Conservation (phyloP, 495 filamentous ascomycete genomes). For the Penicillium alfredii region DNA sequence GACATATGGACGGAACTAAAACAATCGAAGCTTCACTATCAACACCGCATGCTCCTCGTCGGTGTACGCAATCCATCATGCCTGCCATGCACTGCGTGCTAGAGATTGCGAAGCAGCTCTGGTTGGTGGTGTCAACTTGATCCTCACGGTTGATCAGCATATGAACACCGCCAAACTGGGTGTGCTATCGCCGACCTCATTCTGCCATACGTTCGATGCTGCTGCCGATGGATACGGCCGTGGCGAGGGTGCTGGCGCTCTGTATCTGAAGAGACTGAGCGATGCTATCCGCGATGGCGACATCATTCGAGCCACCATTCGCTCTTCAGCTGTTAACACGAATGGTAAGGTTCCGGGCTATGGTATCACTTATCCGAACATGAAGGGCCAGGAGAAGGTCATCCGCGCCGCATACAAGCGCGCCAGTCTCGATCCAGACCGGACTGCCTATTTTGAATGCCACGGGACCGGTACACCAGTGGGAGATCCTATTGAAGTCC, state of each 20-base stretch:
- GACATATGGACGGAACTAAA: no score
- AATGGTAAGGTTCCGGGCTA: conserved; percentile 24
- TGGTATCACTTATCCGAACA: conserved; percentile 20
- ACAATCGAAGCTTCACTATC: no score
- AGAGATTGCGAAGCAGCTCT: no score
- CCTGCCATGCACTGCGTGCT: no score
- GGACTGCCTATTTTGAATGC: conserved; percentile 21
- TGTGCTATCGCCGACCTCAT: conserved; percentile 12
- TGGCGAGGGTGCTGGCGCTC: conserved; percentile 28
- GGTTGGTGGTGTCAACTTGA: no score
- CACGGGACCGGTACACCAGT: conserved; percentile 10
- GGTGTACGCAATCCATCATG: no score
- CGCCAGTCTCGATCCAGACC: conserved; percentile 16
- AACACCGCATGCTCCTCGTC: no score
- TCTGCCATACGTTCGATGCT: conserved; percentile 27
- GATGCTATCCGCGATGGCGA: conserved; percentile 31
- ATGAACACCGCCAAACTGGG: no score
- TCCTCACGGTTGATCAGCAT: no score
- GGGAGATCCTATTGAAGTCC: conserved; percentile 6
- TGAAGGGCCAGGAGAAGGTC: conserved; percentile 18
- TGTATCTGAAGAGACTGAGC: conserved; percentile 30
- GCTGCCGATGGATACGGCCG: conserved; percentile 35
- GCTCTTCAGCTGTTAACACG: conserved; percentile 41
- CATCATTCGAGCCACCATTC: conserved; percentile 34
- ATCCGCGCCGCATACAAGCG: conserved; percentile 23